These are phyloP conservation scores for Periconia sp. DNA, from an alignment of 2,329 filamentous ascomycete species.

Conservation along the genomic window DNA sequence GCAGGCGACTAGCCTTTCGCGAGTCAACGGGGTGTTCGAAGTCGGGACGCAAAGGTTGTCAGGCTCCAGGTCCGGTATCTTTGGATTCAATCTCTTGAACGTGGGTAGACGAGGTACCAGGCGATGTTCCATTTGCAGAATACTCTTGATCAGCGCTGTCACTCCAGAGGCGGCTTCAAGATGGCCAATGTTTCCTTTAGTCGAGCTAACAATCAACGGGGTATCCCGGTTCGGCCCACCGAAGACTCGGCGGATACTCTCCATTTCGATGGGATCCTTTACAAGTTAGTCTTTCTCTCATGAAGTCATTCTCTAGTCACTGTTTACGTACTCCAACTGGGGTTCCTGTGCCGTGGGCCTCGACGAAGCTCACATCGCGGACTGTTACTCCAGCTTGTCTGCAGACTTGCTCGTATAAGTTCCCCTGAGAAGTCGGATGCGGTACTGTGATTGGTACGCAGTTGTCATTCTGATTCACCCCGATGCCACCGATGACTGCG, in stretches of 20 bases:
- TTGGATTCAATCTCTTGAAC: not conserved
- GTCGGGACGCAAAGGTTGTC: not conserved
- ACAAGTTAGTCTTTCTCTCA: too few species aligned
- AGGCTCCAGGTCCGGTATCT: not conserved
- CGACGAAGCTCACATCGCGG: slow-evolving; percentile 12
- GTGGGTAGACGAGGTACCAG: slow-evolving; percentile 1
- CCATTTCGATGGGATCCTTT: slow-evolving; percentile 18
- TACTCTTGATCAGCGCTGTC: slow-evolving; percentile 22
- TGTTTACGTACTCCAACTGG: too few species aligned
- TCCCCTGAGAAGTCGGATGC: slow-evolving; percentile 12
- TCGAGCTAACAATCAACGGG: not conserved
- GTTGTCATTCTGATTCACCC: slow-evolving; percentile 19
- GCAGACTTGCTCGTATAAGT: slow-evolving; percentile 16
- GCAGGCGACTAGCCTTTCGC: slow-evolving; percentile 18
- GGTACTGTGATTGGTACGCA: slow-evolving; percentile 16
- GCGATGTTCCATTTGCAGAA: slow-evolving; percentile 7
- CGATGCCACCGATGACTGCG: slow-evolving; percentile 47
- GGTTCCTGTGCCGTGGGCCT: slow-evolving; percentile 25
- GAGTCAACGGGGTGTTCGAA: not conserved
- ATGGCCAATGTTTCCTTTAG: slow-evolving; percentile 41
- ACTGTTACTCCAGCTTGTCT: slow-evolving; percentile 8
- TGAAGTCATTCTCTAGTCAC: too few species aligned
- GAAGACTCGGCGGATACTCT: not conserved
- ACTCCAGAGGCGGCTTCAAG: slow-evolving; percentile 39
- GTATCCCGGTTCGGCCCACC: not conserved